Evolutionary conservation across 352 stramenopile genomes (phyloP), one percentile per base, ranked within the genome.

Genomic region (Phytophthora fragariae): DNA sequence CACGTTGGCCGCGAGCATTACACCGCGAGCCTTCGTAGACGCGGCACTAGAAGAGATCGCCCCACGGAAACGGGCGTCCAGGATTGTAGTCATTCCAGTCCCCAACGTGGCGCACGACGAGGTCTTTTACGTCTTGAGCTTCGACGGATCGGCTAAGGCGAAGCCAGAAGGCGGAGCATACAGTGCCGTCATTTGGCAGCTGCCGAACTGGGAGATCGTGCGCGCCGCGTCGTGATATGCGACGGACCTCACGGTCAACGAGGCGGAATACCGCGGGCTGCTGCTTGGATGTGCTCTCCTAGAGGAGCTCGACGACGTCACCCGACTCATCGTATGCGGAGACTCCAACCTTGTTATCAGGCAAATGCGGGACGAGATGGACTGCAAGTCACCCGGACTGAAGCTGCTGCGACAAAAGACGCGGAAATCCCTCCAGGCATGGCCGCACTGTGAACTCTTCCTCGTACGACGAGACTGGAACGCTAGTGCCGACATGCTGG

Each of bases 181-280:
- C 17, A 69, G 53, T 6, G 39, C 41, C 1, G 46, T 73, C 2
- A 6, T 76, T 0, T 70, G 68, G 73, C 46, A 67, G 4, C 17
- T 71, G 2, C 68, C 68, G 0, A 65, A 37, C 0, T 72, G 72
- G 72, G 14, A 55, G 1, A 47, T 72, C 3, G 12, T 65, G 0
- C 21, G 47, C 1, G 65, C 71, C 1, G 35, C 31, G 5, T 68
- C 64, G 0, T 52, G 6, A 0, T 75, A 63, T 31, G 35, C 37
- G 0, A 2, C 17, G 0, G 50, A 68, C 8, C 24, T 67, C 0
- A 76, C 73, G 5, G 73, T 80, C 3, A 80, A 74, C 58, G 24
- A 27, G 24, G 24, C 24, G 24, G 24, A 2, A 27, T 27, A 27
- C 24, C 24, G 24, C 24, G 24, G 24, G 2, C 24, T 27, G 24